Evolutionary conservation across 768 basidiomycete genomes (phyloP).

Genomic region (Phlebiopsis flavidoalba): DNA sequence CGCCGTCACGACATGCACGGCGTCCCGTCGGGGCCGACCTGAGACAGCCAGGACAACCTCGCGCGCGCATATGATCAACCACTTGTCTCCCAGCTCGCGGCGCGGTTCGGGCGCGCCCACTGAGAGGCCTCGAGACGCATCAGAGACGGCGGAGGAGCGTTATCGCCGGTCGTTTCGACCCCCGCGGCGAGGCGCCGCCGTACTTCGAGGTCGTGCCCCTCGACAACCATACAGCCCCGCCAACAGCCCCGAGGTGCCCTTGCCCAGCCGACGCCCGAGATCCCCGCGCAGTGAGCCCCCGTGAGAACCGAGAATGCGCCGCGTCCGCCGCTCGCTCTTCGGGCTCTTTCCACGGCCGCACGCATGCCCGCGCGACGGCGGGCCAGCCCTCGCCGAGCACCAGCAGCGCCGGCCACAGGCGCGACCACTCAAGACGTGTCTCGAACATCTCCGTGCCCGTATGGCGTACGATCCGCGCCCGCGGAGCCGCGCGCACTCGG

Average conservation of each 20-base stretch:
- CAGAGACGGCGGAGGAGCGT: constrained; percentile 10
- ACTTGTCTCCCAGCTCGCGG: background rate
- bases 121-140: constrained; percentile 29
- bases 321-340: constrained; percentile 17
- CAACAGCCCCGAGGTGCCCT: background rate
- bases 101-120: background rate
- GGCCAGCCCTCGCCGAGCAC: constrained; percentile 20
- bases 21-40: constrained; percentile 37
- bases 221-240: constrained; percentile 22
- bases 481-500: constrained; percentile 22
- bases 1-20: constrained; percentile 36
- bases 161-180: constrained; percentile 19
- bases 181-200: constrained; percentile 60
- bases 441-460: no score
- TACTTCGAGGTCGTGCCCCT: constrained; percentile 50
- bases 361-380: constrained; percentile 11
- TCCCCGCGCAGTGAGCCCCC: background rate
- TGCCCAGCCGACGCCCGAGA: no score
- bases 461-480: constrained; percentile 7
- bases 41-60: constrained; percentile 13
- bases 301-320: constrained; percentile 7
- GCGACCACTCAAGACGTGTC: background rate
- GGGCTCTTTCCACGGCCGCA: constrained; percentile 13
- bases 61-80: background rate
- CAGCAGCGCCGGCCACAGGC: constrained; percentile 20